Conservation (phyloP, 257 asterid genomes). For the Fraxinus pennsylvanica region DNA sequence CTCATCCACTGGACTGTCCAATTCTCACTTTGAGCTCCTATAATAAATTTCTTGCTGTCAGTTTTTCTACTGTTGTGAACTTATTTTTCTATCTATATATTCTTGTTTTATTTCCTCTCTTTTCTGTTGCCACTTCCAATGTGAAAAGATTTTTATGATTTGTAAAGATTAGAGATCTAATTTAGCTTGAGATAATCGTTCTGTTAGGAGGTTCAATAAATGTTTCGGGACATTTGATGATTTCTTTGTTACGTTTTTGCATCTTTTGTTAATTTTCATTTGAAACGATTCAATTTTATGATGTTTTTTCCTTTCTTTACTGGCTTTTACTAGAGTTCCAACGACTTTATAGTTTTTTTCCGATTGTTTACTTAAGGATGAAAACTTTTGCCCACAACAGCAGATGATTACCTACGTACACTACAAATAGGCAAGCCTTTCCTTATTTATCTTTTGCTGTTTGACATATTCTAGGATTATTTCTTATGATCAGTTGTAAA, state of each 20-base stretch:
- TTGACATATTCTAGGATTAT: not conserved
- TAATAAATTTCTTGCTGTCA: no score
- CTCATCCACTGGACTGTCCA: no score
- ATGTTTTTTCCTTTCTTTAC: not conserved
- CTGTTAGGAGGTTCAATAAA: slow-evolving; percentile 20
- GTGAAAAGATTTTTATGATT: not conserved
- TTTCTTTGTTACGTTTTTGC: not conserved
- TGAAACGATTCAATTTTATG: not conserved
- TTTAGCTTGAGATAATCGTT: no score
- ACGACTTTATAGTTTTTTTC: slow-evolving; percentile 23
- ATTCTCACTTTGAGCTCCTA: no score
- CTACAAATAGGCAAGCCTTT: not conserved
- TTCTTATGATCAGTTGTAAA: not conserved
- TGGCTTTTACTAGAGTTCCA: not conserved
- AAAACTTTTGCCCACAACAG: not conserved
- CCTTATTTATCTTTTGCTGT: not conserved
- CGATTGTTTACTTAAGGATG: slow-evolving; percentile 29
- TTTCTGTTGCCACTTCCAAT: no score
- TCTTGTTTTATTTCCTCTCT: no score
- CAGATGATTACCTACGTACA: no score
- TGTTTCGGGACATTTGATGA: not conserved
- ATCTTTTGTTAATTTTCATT: not conserved
- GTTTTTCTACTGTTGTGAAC: no score
- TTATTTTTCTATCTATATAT: no score
- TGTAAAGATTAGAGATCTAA: slow-evolving; percentile 8